Evolutionary conservation across 2,329 filamentous ascomycete genomes (phyloP).

Genomic region (Aureobasidium sp.): DNA sequence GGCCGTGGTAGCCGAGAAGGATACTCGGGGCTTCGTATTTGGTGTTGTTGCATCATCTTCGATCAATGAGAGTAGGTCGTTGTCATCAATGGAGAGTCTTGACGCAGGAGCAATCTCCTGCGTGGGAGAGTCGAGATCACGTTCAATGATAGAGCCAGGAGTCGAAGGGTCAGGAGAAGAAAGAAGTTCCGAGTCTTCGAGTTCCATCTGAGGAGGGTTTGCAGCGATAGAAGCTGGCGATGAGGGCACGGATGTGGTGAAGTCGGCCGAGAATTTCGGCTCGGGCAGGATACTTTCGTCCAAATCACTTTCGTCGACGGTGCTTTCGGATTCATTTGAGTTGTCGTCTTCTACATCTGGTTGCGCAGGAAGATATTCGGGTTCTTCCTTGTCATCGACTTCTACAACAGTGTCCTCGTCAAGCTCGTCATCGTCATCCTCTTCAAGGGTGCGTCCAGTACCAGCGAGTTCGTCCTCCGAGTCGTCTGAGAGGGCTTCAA

Average conservation of each 20-base stretch:
- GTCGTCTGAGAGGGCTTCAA: background rate
- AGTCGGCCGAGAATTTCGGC: conserved; percentile 20
- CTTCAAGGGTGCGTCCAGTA: background rate
- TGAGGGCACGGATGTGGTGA: conserved; percentile 5
- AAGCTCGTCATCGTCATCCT: conserved; percentile 18
- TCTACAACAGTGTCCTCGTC: conserved; percentile 23
- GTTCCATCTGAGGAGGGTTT: background rate
- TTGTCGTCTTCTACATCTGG: conserved; percentile 20
- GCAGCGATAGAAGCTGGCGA: conserved; percentile 11
- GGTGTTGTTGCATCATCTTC: background rate
- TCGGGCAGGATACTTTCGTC: too few species aligned
- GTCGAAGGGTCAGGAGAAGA: conserved; percentile 20
- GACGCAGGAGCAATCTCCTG: background rate
- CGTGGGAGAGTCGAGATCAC: conserved; percentile 3
- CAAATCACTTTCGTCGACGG: conserved; percentile 7
- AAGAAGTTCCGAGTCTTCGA: conserved; percentile 14
- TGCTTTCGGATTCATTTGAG: conserved; percentile 15
- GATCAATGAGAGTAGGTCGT: conserved; percentile 10
- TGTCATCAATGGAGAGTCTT: conserved; percentile 8
- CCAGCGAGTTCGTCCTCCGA: conserved; percentile 19
- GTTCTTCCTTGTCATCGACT: conserved; percentile 14
- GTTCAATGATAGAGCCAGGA: conserved; percentile 7
- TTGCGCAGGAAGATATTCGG: conserved; percentile 10
- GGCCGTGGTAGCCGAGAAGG: conserved; percentile 1
- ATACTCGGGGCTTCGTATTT: conserved; percentile 1